Base-by-base conservation (phyloP, 2,329 filamentous ascomycete species). In the Penicillium thymicola region DNA sequence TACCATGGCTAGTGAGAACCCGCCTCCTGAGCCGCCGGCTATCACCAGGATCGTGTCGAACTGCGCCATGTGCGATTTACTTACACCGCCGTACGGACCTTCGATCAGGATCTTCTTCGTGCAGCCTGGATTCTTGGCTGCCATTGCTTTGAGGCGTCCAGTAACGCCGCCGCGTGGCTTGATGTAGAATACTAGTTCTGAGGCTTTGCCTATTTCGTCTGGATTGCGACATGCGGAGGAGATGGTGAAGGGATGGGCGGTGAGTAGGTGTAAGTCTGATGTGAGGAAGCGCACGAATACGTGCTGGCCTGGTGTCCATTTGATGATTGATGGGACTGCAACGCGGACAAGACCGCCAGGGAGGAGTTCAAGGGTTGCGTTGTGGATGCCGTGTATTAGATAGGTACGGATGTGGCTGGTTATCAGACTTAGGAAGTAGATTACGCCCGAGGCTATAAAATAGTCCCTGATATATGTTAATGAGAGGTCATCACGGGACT, bases 1-100 rank as follows among this genome's bases (percentile, higher is more conserved):
- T 8, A 84, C 72, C 25, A 85, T 72, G 0, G 78, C 76, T 1
- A 85, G 65, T 3, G 76, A 75, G 68, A 80, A 83, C 0, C 80
- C 81, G 3, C 79, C 81, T 1, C 83, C 83, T 0, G 83, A 81
- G 0, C 84, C 83, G 16, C 84, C 82, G 0, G 80, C 81, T 8
- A 85, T 69, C 11, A 85, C 70, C 0, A 86, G 65, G 1, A 74
- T 66, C 7, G 70, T 71, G 41, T 82, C 77, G 51, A 77, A 78
- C 1, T 68, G 70, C 1, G 67, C 61, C 43, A 78, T 68, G 30
- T 70, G 65, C 9, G 65, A 65, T 11, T 75, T 67, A 34, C 82
- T 70, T 18, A 65, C 57, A 2, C 82, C 82, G 1, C 83, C 82
- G 56, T 85, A 85, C 0, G 83, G 83, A 0, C 83, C 83, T 43